Evolutionary conservation across 2,329 filamentous ascomycete genomes (phyloP).

Genomic region (Apiospora sp.): DNA sequence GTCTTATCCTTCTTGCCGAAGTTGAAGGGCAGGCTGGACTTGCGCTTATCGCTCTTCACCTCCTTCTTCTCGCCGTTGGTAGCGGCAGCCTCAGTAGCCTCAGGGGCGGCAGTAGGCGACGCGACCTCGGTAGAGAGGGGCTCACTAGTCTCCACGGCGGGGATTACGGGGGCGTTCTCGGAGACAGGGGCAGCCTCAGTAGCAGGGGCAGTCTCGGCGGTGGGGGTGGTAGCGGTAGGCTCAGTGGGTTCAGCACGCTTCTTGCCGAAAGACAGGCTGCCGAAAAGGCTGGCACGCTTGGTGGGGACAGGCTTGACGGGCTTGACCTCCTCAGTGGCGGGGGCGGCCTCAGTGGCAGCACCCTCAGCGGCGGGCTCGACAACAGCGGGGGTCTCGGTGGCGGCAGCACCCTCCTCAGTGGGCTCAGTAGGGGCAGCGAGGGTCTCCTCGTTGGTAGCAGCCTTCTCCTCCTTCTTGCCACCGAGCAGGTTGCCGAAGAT

Average conservation of each 20-base stretch:
- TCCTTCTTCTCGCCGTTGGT: constrained; percentile 68
- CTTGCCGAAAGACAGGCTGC: constrained; percentile 64
- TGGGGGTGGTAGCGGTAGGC: constrained; percentile 48
- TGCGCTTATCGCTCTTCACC: constrained; percentile 79
- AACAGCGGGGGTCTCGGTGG: constrained; percentile 48
- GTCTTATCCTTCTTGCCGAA: constrained; percentile 79
- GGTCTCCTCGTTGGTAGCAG: constrained; percentile 43
- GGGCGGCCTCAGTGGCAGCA: constrained; percentile 39
- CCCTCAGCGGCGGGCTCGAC: constrained; percentile 38
- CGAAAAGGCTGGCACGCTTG: constrained; percentile 63
- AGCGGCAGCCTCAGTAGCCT: constrained; percentile 56
- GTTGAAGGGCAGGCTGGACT: constrained; percentile 78
- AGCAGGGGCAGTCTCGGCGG: constrained; percentile 52
- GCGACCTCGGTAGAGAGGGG: constrained; percentile 64
- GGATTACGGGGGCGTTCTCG: constrained; percentile 65
- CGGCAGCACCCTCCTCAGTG: constrained; percentile 39
- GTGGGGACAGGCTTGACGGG: constrained; percentile 56
- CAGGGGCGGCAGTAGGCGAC: constrained; percentile 55
- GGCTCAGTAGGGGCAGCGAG: constrained; percentile 44
- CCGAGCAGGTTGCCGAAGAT: constrained; percentile 65
- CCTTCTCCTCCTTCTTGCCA: constrained; percentile 63
- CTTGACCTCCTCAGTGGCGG: constrained; percentile 44
- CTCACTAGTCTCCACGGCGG: constrained; percentile 64
- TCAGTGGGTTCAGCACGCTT: constrained; percentile 60
- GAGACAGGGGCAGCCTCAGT: constrained; percentile 46